These are phyloP conservation scores for Cystobasidium ongulense DNA, from an alignment of 768 basidiomycete genomes.

Conservation along the genomic window DNA sequence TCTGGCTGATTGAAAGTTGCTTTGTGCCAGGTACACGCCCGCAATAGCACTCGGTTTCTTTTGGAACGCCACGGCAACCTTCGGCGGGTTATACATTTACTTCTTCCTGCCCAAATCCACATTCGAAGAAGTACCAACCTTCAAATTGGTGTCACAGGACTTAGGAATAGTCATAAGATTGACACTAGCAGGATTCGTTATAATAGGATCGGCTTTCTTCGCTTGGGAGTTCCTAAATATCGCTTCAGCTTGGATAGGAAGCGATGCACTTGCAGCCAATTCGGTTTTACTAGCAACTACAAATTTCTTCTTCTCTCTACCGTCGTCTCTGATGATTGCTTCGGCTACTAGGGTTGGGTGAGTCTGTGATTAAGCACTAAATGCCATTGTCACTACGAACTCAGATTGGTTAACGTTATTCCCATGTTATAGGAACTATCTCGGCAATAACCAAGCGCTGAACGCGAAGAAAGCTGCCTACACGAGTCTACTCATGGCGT, in stretches of 20 bases:
- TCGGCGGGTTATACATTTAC: not conserved
- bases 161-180: constrained; percentile 11
- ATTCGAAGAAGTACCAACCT: constrained; percentile 9
- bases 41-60: not conserved
- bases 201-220: constrained; percentile 10
- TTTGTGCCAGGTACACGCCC: not conserved
- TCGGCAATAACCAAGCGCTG: not conserved
- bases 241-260: constrained; percentile 13
- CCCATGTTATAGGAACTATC: constrained; percentile 1
- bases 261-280: constrained; percentile 7
- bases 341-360: constrained; percentile 28
- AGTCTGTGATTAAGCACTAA: no score
- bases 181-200: constrained; percentile 2
- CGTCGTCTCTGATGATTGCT: not conserved
- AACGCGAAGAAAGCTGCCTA: constrained; percentile 14
- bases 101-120: not conserved
- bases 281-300: constrained; percentile 11
- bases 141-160: constrained; percentile 5
- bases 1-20: not conserved
- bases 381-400: no score
- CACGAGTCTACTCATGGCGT: not conserved
- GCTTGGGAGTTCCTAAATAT: constrained; percentile 26
- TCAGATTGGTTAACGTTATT: not conserved
- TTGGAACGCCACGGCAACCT: not conserved
- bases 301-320: constrained; percentile 6